phyloP scores from a whole-genome alignment of 202 grass and related monocot species.

The Alloteropsis angusta region DNA sequence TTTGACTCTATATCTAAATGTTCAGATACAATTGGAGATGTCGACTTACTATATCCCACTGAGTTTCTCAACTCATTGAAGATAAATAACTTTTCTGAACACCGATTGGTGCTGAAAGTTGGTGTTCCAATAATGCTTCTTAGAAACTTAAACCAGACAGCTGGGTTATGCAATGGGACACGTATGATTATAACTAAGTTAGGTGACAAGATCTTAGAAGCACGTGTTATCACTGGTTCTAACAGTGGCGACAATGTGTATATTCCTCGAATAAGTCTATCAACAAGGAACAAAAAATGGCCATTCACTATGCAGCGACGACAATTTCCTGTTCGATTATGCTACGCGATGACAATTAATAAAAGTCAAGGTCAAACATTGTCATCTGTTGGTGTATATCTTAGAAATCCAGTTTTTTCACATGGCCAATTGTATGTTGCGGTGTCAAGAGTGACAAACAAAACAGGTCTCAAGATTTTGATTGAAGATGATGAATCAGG shows the following conservation, averaged over 20 bases:
- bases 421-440: too few relatives aligned
- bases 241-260: background rate
- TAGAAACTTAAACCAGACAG: background rate
- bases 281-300: background rate
- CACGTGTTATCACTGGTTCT: background rate
- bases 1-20: background rate
- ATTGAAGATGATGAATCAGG: too few relatives aligned
- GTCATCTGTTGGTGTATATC: too few relatives aligned
- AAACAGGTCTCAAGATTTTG: too few relatives aligned
- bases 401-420: too few relatives aligned
- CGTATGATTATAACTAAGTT: background rate
- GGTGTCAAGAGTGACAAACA: too few relatives aligned
- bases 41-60: background rate
- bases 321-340: background rate
- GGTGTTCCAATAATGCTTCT: background rate
- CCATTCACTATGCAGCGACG: background rate
- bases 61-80: background rate
- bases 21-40: background rate
- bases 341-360: too few relatives aligned
- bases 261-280: background rate
- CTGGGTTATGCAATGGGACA: background rate
- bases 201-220: background rate
- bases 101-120: too few relatives aligned
- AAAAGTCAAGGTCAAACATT: too few relatives aligned
- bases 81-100: background rate